These are phyloP conservation scores for Kurtzmaniella natalensis DNA, from an alignment of 1,139 yeast genomes.

Conservation along the genomic window DNA sequence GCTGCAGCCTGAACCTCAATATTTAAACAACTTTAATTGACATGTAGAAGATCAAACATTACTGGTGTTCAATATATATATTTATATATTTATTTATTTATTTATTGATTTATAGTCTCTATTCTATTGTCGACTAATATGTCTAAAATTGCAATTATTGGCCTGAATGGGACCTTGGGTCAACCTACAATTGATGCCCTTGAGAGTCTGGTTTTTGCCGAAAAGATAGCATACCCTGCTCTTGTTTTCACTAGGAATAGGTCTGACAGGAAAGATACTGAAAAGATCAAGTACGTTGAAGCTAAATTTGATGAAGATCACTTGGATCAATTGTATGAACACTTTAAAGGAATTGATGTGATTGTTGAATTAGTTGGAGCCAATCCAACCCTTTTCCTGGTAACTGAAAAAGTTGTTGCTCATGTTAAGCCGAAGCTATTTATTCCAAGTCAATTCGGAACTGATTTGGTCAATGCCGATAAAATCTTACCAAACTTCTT, in stretches of 20 bases:
- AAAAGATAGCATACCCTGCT: slow-evolving; percentile 45
- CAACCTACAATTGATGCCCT: slow-evolving; percentile 44
- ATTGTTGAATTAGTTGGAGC: slow-evolving; percentile 42
- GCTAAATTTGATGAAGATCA: slow-evolving; percentile 23
- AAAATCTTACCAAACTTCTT: slow-evolving; percentile 32
- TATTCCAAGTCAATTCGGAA: slow-evolving; percentile 63
- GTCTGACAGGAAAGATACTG: slow-evolving; percentile 30
- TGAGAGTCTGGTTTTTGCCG: slow-evolving; percentile 32
- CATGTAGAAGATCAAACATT: too few species aligned
- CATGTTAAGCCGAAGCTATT: slow-evolving; percentile 47
- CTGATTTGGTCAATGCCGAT: slow-evolving; percentile 27
- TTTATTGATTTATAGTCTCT: too few species aligned
- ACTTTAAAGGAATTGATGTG: slow-evolving; percentile 47
- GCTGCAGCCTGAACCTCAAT: too few species aligned
- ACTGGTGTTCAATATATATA: too few species aligned
- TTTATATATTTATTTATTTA: too few species aligned
- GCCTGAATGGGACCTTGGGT: slow-evolving; percentile 52
- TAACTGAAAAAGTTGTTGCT: slow-evolving; percentile 30
- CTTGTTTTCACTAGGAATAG: slow-evolving; percentile 46
- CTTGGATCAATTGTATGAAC: slow-evolving; percentile 22
- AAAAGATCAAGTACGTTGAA: slow-evolving; percentile 36
- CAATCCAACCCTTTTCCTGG: slow-evolving; percentile 19
- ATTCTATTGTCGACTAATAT: neutral
- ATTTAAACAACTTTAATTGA: too few species aligned
- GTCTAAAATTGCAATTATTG: slow-evolving; percentile 46